Base-by-base conservation (phyloP, 1,284 basidiomycete species). In the Trichosporon asahii region DNA sequence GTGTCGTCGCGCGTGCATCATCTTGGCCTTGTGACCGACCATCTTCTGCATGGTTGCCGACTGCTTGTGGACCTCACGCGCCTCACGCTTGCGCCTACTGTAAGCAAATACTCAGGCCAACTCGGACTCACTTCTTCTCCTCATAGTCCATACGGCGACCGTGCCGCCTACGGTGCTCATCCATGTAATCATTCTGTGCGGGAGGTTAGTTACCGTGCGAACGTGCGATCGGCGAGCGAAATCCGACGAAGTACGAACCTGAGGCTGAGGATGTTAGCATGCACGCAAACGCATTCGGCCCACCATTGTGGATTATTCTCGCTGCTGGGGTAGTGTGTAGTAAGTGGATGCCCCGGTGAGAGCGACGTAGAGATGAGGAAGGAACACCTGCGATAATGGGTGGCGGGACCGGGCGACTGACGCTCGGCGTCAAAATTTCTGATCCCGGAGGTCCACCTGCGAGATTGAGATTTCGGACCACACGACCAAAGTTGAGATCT, bases 21-120 rank as follows among this genome's bases (percentile, higher is more conserved):
- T 87, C 85, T 99, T 99, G 78, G 95, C 97, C 86, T 98, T 98
- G 78, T 98, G 87, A 85, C 97, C 97, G 76, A 95, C 95, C 57
- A 93, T 89, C 83, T 96, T 95, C 85, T 98, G 95, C 15, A 95
- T 94, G 69, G 90, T 86, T 18, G 91, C 89, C 46, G 96, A 98
- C 25, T 89, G 86, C 76, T 90, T 90, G 85, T 99, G 97, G n/a
- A 87, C 92, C 67, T 89, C 88, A 82, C 97, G 91, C 70, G 97
- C 97, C 76, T 93, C 91, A 70, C 90, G 88, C 86, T 99, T 99
- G 68, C 97, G 95, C 85, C 95, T 97, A 76, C 4, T 3, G 66
- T 67, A 53, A 68, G 46, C 27, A n/a, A 23, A 23, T 18, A 8
- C 31, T 65, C 53, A 61, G 33, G 1, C 15, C 2, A 0, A 31